phyloP scores from a whole-genome alignment of 768 basidiomycete genomes.

The Serendipita vermifera region DNA sequence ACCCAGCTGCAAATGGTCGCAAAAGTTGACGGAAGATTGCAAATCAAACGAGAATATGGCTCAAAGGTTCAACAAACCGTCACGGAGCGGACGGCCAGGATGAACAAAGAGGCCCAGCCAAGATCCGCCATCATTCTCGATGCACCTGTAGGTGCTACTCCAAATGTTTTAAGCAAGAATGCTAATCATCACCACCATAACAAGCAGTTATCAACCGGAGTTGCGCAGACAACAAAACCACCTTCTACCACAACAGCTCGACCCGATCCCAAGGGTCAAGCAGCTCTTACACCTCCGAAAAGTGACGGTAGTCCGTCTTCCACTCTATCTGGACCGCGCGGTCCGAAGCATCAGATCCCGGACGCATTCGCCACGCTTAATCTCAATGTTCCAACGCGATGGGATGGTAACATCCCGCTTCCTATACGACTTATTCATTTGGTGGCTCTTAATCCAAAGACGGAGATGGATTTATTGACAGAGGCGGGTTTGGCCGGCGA shows the following conservation, averaged over 20 bases:
- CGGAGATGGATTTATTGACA: neutral
- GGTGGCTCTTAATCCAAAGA: neutral
- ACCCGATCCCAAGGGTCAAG: neutral
- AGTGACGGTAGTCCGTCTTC: constrained; percentile 3
- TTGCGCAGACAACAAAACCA: neutral
- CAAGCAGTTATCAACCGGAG: too few species aligned
- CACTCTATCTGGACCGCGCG: neutral
- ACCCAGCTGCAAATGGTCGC: neutral
- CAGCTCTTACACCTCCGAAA: neutral
- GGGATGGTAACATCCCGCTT: neutral
- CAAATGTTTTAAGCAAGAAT: neutral
- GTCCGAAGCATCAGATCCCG: neutral
- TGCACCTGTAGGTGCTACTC: neutral
- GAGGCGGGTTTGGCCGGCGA: neutral
- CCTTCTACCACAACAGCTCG: neutral
- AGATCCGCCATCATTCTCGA: neutral
- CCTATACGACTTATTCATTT: neutral
- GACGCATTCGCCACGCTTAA: neutral
- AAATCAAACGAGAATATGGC: neutral
- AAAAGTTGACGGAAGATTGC: neutral
- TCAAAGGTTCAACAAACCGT: neutral
- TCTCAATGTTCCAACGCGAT: neutral
- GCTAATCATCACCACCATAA: neutral
- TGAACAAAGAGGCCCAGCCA: constrained; percentile 6
- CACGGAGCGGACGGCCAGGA: neutral